phyloP scores from a whole-genome alignment of 805 yeast species.

The Lipomyces sp. region DNA sequence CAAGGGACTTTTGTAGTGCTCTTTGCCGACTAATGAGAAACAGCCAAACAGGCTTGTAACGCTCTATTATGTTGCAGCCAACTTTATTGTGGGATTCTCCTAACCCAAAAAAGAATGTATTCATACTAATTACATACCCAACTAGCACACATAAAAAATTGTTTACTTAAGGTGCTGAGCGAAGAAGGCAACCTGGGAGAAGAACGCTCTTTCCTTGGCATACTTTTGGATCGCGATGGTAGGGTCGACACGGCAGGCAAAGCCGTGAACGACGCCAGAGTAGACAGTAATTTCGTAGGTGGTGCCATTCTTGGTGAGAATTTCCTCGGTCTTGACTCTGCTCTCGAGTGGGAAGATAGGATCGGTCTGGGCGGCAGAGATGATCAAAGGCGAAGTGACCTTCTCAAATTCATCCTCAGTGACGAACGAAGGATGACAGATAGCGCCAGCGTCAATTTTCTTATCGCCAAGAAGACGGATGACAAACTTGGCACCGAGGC shows the following conservation, averaged over 20 bases:
- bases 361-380: conserved; percentile 76
- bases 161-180: conserved; percentile 24
- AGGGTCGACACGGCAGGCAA: conserved; percentile 52
- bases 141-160: not conserved
- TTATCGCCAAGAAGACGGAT: conserved; percentile 54
- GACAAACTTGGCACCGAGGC: conserved; percentile 80
- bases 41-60: no score
- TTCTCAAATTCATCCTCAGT: conserved; percentile 65
- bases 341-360: conserved; percentile 63
- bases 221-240: conserved; percentile 22
- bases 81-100: not conserved
- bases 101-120: not conserved
- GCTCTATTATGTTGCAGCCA: not conserved
- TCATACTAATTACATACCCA: not conserved
- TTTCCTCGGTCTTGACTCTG: conserved; percentile 65
- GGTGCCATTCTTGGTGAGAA: conserved; percentile 58
- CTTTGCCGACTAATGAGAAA: no score
- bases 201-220: conserved; percentile 38
- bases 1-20: no score
- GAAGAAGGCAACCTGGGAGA: conserved; percentile 30
- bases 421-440: conserved; percentile 85
- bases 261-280: conserved; percentile 75
- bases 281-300: conserved; percentile 66
- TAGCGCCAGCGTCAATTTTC: conserved; percentile 63
- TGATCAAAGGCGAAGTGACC: conserved; percentile 65